Percentiles rank a stretch among this genome's conserved stretches.
These are phyloP conservation scores for Tylopilus sp. DNA, from an alignment of 1,284 basidiomycete genomes.

Conservation along the genomic window DNA sequence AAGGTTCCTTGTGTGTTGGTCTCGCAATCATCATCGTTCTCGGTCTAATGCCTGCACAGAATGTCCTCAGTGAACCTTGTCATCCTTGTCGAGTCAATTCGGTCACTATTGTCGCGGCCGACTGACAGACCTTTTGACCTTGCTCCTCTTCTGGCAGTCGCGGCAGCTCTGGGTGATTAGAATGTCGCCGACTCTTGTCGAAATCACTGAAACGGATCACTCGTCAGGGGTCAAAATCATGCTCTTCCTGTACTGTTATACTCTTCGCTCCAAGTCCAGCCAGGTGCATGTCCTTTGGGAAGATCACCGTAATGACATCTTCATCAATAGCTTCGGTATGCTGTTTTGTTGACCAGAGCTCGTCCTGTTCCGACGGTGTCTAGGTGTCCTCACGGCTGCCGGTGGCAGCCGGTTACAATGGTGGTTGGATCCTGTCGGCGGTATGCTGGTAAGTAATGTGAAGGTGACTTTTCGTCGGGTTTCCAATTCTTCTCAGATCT, in stretches of 20 bases:
- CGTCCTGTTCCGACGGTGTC: slow-evolving; percentile 8
- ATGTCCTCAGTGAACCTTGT: slow-evolving; percentile 86
- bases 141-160: slow-evolving; percentile 79
- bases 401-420: slow-evolving; percentile 85
- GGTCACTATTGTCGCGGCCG: slow-evolving; percentile 60
- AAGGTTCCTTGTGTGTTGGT: slow-evolving; percentile 62
- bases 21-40: background rate
- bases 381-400: slow-evolving; percentile 85
- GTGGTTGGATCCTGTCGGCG: slow-evolving; percentile 85
- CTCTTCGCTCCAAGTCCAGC: slow-evolving; percentile 75
- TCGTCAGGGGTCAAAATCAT: slow-evolving; percentile 72
- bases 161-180: slow-evolving; percentile 67
- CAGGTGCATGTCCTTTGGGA: slow-evolving; percentile 95
- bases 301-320: slow-evolving; percentile 90
- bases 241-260: slow-evolving; percentile 85
- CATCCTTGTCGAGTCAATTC: slow-evolving; percentile 80
- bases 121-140: slow-evolving; percentile 74
- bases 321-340: slow-evolving; percentile 74
- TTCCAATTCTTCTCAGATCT: slow-evolving; percentile 51
- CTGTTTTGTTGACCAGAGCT: background rate
- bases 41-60: slow-evolving; percentile 38
- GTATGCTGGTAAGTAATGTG: slow-evolving; percentile 56
- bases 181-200: background rate
- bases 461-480: slow-evolving; percentile 3
- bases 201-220: slow-evolving; percentile 4